These are phyloP conservation scores for Apophysomyces variabilis DNA, from an alignment of 371 early-diverging fungal genomes.

Conservation along the genomic window DNA sequence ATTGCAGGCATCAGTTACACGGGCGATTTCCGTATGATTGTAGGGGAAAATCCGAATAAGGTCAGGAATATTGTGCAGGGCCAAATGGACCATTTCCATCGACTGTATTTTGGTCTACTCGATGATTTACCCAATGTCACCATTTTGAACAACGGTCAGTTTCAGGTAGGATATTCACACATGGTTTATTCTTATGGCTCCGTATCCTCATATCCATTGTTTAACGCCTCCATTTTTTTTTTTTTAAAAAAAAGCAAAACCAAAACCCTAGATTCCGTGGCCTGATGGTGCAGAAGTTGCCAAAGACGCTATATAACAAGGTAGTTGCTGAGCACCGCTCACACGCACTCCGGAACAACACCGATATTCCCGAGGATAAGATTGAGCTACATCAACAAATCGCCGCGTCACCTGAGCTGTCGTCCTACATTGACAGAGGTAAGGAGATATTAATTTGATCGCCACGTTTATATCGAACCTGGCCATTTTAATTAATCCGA, in stretches of 20 bases:
- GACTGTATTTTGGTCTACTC: slow-evolving; percentile 80
- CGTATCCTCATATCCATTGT: not conserved
- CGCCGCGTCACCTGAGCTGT: slow-evolving; percentile 40
- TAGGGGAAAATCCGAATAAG: slow-evolving; percentile 96
- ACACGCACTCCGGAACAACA: slow-evolving; percentile 27
- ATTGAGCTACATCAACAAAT: slow-evolving; percentile 46
- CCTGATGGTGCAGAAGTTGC: slow-evolving; percentile 68
- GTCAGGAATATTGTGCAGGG: slow-evolving; percentile 89
- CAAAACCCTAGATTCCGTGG: slow-evolving; percentile 61
- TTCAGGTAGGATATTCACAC: slow-evolving; percentile 40
- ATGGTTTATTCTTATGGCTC: not conserved
- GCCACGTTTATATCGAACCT: not conserved
- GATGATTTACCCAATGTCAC: slow-evolving; percentile 80
- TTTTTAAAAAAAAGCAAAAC: slow-evolving; percentile 61
- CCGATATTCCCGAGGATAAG: slow-evolving; percentile 42
- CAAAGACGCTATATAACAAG: slow-evolving; percentile 62
- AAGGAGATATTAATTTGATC: slow-evolving; percentile 6
- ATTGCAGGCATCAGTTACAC: slow-evolving; percentile 89
- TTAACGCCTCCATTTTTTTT: too few species aligned
- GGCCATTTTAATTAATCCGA: not conserved
- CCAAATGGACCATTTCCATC: slow-evolving; percentile 79
- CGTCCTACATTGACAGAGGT: slow-evolving; percentile 45
- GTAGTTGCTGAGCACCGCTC: slow-evolving; percentile 39
- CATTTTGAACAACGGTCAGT: slow-evolving; percentile 57
- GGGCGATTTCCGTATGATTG: slow-evolving; percentile 92